Percentiles rank a stretch among this genome's conserved stretches.
Conservation (phyloP, 495 filamentous ascomycete genomes). For the Tetracladium setigerum region DNA sequence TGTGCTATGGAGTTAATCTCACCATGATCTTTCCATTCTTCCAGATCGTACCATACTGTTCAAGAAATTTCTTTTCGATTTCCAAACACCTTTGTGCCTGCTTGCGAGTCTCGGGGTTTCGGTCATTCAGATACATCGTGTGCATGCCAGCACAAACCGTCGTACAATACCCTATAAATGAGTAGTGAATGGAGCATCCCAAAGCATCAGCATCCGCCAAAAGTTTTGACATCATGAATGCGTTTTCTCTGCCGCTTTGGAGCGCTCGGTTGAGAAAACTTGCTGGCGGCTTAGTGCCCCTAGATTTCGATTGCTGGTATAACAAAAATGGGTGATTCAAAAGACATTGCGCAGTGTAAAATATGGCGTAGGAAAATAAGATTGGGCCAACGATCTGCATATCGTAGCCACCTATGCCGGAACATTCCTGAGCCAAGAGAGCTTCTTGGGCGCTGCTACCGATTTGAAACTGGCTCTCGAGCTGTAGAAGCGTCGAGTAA, state of each 20-base stretch:
- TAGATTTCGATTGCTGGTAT: slow-evolving; percentile 1
- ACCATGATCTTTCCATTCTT: neutral
- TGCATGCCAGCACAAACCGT: neutral
- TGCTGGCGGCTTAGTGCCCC: neutral
- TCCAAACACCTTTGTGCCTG: neutral
- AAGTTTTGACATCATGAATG: slow-evolving; percentile 2
- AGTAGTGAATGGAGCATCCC: neutral
- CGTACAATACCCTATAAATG: neutral
- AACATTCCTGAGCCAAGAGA: neutral
- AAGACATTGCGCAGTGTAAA: slow-evolving; percentile 27
- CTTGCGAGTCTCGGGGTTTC: neutral
- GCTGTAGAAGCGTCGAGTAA: slow-evolving; percentile 21
- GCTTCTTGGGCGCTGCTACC: slow-evolving; percentile 5
- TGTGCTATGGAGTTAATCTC: too few relatives aligned
- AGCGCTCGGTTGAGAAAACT: neutral
- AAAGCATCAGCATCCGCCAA: neutral
- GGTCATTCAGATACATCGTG: neutral
- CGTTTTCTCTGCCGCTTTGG: slow-evolving; percentile 2
- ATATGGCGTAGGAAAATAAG: slow-evolving; percentile 25
- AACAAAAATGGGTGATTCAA: slow-evolving; percentile 26
- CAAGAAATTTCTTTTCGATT: neutral
- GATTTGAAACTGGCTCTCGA: slow-evolving; percentile 24
- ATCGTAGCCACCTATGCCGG: slow-evolving; percentile 6
- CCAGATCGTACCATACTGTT: neutral
- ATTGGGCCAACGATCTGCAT: slow-evolving; percentile 19